Evolutionary conservation across 2,329 filamentous ascomycete species (phyloP), one percentile per base, ranked within the genome.

Genomic region (Paecilomyces sp.): DNA sequence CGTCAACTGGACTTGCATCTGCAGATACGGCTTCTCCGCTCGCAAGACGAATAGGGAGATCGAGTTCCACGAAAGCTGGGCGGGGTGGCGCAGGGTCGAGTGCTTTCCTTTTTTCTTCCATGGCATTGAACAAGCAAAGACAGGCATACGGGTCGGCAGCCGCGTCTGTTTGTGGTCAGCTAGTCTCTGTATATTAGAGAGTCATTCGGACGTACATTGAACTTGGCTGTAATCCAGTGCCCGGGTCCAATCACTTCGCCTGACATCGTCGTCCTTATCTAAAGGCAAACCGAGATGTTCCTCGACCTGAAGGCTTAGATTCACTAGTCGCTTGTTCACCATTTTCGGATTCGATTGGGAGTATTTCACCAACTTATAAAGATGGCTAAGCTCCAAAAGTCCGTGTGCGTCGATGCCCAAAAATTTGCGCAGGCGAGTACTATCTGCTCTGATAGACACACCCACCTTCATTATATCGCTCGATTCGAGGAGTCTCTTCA

Each of bases 91-190:
- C 81, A 1, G 91, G 91, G 12, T 84, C 74, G 62, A 96, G 78
- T 6, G 79, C 77, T 65, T 84, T 79, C 15, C 92, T 82, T 66
- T 88, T 84, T 56, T 83, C 76, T 60, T 97, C 88, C 53, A 96
- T 77, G 0, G 83, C 81, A 61, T 90, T 80, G 68, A 85, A 96
- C 1, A 97, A 77, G 59, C 90, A 88, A 11, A 89, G 75, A 52
- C 87, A 85, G 61, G 89, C 91, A 70, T 96, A 97, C 0, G 91
- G 88, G 71, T 96, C 91, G 0, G 90, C 87, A 12, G 91, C 91
- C 9, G 90, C 86, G 73, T 92, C 87, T 90, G 65, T 25, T 47
- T 18, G 63, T 53, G 60, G 12, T 41, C 18, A 50, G 18, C 9
- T 47, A 31, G 54, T 28, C 41, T 18, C n/a, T 47, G 41, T 4